Base-by-base conservation (phyloP, 179 eudicot species). In the Beta macrorhiza region DNA sequence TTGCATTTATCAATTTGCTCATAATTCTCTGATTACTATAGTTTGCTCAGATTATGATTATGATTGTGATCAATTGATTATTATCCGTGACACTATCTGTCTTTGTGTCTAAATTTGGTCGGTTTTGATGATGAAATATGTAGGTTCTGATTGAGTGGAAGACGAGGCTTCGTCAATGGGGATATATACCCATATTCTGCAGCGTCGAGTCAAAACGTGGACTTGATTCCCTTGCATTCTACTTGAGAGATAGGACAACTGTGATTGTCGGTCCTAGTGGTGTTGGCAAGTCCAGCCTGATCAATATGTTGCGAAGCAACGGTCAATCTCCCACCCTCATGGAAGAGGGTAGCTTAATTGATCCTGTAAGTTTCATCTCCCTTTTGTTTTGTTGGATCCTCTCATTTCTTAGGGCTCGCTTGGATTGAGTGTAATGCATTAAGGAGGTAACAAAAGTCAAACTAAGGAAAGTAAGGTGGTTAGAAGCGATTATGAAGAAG, bases 201-300 rank as follows among this genome's bases (percentile, higher is more conserved):
- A 95, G 99, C 75, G 98, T 87, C 45, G 89, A 93, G 74, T 88
- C 94, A 59, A 87, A 90, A 73, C 79, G 45, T 32, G 98, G 94
- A 80, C 92, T 95, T 47, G 94, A 95, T 84, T 88, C 95, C 45
- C 94, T 95, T 63, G 87, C 89, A 72, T 92, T 87, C 81, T 84
- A 83, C 84, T 78, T 95, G 82, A 91, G 93, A 80, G 93, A 88
- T 14, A 89, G 92, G 79, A 95, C 97, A 5, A 89, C 97, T 82
- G 99, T 95, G 22, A 91, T 95, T 79, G 93, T 93, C 75, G 99
- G 99, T 81, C 99, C 99, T 20, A 95, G 99, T 81, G 99, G 99
- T 78, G 99, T 95, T 83, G 98, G 99, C 49, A 95, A 95, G 82
- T 95, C 99, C 63, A 92, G 99, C 65, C 79, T 95, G 86, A 95